A percentile compares a stretch with the other conserved stretches of the same genome.
These are phyloP conservation scores for Pseudogymnoascus sp. DNA, from an alignment of 2,329 filamentous ascomycete genomes.

Conservation along the genomic window DNA sequence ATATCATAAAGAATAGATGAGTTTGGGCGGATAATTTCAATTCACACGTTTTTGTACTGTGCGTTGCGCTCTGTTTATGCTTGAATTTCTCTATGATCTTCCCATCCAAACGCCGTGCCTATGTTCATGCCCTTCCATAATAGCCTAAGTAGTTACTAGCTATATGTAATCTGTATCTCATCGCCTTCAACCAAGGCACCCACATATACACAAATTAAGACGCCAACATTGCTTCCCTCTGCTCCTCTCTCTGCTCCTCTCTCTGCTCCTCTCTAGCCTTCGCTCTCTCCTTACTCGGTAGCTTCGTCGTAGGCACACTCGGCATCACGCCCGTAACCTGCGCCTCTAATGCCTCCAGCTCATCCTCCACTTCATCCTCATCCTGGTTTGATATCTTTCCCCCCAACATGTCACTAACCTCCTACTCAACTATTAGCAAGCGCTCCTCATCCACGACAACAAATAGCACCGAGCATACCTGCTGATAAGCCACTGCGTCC, in stretches of 20 bases:
- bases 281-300: constrained; percentile 20
- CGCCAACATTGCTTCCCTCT: constrained; percentile 25
- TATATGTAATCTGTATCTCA: neutral
- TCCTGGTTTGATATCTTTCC: constrained; percentile 87
- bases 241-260: constrained; percentile 19
- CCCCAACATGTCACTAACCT: constrained; percentile 85
- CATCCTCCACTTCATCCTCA: constrained; percentile 96
- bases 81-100: neutral
- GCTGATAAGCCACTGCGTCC: constrained; percentile 85
- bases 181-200: neutral
- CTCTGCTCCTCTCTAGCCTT: constrained; percentile 20
- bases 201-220: constrained; percentile 11
- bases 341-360: constrained; percentile 71
- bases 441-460: neutral
- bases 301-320: constrained; percentile 19
- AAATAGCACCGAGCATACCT: constrained; percentile 42
- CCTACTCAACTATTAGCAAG: constrained; percentile 40
- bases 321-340: constrained; percentile 40
- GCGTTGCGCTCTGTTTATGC: neutral
- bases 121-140: neutral
- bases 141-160: neutral
- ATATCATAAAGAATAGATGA: constrained; percentile 5
- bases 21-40: constrained; percentile 1
- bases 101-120: neutral
- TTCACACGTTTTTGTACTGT: neutral